Conservation (phyloP, 1,284 basidiomycete genomes). For the Microstroma glucosiphilum region DNA sequence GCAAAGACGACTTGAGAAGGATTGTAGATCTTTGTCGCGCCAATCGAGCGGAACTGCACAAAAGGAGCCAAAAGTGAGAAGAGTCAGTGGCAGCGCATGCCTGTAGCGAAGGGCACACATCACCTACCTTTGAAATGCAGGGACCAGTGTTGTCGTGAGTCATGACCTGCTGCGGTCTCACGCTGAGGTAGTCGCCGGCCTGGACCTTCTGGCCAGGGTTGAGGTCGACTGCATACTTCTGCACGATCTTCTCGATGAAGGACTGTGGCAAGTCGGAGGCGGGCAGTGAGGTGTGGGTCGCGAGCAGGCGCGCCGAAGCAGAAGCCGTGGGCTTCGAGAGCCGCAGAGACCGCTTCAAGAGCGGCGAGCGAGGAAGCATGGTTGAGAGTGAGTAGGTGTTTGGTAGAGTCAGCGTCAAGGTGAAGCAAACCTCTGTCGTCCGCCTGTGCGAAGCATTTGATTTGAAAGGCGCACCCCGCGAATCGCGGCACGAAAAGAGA, state of each 20-base stretch:
- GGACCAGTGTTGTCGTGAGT: conserved; percentile 83
- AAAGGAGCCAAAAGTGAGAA: neutral
- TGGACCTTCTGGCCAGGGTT: conserved; percentile 62
- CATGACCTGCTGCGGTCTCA: conserved; percentile 84
- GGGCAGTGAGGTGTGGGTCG: conserved; percentile 9
- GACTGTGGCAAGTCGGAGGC: conserved; percentile 60
- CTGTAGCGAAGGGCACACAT: neutral
- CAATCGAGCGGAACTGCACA: conserved; percentile 82
- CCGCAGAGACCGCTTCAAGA: neutral
- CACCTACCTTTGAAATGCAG: conserved; percentile 64
- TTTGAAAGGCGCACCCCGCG: no score
- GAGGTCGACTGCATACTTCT: conserved; percentile 87
- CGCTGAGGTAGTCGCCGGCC: conserved; percentile 99
- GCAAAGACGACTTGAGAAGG: conserved; percentile 86
- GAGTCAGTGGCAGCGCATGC: neutral
- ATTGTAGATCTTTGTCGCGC: conserved; percentile 77
- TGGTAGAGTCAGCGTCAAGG: neutral
- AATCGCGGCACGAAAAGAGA: no score
- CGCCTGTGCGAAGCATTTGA: no score
- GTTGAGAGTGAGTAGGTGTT: neutral
- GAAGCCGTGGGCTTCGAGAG: neutral
- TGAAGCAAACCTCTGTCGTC: no score
- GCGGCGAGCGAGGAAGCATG: neutral
- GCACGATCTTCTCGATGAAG: conserved; percentile 93
- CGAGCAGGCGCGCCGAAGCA: neutral